Conservation (phyloP, 2,329 filamentous ascomycete species). For the Alternaria sp. region DNA sequence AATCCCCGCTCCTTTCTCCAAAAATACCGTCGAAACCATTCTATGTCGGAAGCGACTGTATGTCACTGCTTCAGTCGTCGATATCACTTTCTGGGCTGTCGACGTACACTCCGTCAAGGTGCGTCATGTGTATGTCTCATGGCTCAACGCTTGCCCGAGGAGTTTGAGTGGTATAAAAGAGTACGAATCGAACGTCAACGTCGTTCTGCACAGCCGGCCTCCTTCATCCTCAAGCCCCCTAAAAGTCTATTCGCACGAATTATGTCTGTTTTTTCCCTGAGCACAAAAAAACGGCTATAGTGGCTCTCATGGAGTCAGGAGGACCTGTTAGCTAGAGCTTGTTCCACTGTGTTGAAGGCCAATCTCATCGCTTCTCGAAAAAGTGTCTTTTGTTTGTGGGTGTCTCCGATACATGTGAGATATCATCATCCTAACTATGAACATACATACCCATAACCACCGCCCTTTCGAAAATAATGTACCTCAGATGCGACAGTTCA, state of each 20-base stretch:
- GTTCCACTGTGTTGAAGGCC: too few relatives aligned
- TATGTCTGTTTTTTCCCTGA: neutral
- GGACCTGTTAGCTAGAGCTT: neutral
- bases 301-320: neutral
- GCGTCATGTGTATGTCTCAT: neutral
- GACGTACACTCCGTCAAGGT: too few relatives aligned
- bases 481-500: neutral
- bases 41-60: too few relatives aligned
- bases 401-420: too few relatives aligned
- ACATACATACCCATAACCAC: accelerated
- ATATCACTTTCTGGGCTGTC: too few relatives aligned
- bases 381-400: too few relatives aligned
- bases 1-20: neutral
- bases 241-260: too few relatives aligned
- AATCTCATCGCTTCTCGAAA: too few relatives aligned
- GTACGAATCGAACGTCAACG: neutral
- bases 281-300: neutral
- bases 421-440: neutral
- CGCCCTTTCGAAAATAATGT: neutral
- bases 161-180: neutral
- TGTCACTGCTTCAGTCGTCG: too few relatives aligned
- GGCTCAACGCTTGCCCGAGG: neutral
- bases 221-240: neutral
- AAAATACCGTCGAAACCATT: too few relatives aligned
- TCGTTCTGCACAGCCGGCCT: too few relatives aligned